These are phyloP conservation scores for Colletotrichum karsti DNA, from an alignment of 2,329 filamentous ascomycete genomes.

Conservation along the genomic window DNA sequence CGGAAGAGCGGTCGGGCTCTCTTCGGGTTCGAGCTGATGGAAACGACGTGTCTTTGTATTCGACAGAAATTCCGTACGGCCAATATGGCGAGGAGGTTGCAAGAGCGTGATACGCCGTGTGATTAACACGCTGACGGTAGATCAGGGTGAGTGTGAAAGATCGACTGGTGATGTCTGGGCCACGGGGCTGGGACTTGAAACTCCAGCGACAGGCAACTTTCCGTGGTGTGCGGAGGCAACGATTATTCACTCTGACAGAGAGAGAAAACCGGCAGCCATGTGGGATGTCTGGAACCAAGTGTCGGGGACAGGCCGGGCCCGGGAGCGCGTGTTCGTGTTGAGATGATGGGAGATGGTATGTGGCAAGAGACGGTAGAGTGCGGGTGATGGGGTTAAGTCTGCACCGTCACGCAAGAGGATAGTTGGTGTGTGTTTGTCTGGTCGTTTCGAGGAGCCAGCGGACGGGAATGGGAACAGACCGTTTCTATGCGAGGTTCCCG, in stretches of 20 bases:
- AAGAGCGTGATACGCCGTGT: background rate
- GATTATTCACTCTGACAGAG: background rate
- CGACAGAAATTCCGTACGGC: background rate
- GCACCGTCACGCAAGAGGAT: background rate
- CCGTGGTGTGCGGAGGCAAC: background rate
- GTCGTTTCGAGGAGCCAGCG: background rate
- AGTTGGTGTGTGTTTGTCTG: background rate
- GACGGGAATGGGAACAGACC: background rate
- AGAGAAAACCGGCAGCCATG: background rate
- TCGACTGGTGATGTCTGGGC: background rate
- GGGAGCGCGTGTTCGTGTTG: slow-evolving; percentile 20
- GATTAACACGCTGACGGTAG: background rate
- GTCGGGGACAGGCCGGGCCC: slow-evolving; percentile 8
- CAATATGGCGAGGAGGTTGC: background rate
- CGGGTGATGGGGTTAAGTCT: background rate
- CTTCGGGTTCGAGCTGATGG: background rate
- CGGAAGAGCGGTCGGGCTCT: background rate
- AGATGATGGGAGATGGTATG: slow-evolving; percentile 3
- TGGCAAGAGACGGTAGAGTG: background rate
- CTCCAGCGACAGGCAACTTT: background rate
- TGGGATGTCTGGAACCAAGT: background rate
- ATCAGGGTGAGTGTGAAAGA: slow-evolving; percentile 5
- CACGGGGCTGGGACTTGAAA: background rate
- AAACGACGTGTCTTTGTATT: background rate
- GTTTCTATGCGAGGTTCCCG: background rate